Evolutionary conservation across 108 stramenopile genomes (phyloP).

Genomic region (Skeletonema menzelii): DNA sequence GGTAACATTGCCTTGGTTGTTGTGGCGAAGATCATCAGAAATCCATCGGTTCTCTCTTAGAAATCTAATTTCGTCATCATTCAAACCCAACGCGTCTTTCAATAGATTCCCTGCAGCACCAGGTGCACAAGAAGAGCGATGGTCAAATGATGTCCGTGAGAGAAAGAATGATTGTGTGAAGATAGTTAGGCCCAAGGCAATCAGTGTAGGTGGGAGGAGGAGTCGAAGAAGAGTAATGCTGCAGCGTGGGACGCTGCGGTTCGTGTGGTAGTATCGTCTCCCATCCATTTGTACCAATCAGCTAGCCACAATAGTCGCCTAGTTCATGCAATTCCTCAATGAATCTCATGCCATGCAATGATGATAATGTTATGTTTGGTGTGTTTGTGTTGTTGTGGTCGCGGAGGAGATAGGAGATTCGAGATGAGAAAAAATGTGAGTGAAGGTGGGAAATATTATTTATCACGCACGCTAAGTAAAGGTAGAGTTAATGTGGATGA

Average conservation of each 20-base stretch:
- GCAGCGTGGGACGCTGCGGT: neutral
- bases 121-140: constrained; percentile 41
- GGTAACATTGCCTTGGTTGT: neutral
- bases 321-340: too few species aligned
- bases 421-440: too few species aligned
- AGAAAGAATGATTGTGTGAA: constrained; percentile 73
- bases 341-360: too few species aligned
- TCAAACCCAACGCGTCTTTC: constrained; percentile 7
- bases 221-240: neutral
- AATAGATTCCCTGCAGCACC: constrained; percentile 12
- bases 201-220: constrained; percentile 18
- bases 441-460: too few species aligned
- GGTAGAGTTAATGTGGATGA: too few species aligned
- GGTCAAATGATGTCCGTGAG: constrained; percentile 57
- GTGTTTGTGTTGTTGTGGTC: too few species aligned
- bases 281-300: neutral
- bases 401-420: too few species aligned
- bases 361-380: too few species aligned
- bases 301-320: neutral
- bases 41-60: constrained; percentile 15
- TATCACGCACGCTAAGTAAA: too few species aligned
- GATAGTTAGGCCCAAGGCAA: constrained; percentile 33
- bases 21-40: neutral
- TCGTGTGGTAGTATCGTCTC: neutral
- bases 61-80: constrained; percentile 8